These are phyloP conservation scores for Kwoniella newhampshirensis DNA, from an alignment of 768 basidiomycete genomes.

Conservation along the genomic window DNA sequence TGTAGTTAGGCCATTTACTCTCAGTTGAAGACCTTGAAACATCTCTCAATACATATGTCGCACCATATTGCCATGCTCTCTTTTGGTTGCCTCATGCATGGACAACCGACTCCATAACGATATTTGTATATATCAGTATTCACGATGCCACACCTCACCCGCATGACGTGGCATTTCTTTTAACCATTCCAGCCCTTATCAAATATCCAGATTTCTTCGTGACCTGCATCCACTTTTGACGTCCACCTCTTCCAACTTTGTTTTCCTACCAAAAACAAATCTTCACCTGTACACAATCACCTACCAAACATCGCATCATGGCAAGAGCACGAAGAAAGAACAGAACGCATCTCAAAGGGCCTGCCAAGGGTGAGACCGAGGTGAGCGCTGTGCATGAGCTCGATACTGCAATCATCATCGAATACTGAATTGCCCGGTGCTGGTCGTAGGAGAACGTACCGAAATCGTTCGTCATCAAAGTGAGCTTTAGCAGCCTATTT, in stretches of 20 bases:
- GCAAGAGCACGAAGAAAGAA: conserved; percentile 50
- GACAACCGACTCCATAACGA: too few relatives aligned
- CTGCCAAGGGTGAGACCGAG: conserved; percentile 40
- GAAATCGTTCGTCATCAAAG: conserved; percentile 92
- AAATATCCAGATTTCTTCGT: neutral
- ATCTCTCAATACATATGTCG: too few relatives aligned
- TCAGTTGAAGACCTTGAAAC: too few relatives aligned
- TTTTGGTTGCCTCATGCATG: too few relatives aligned
- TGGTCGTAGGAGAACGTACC: conserved; percentile 57
- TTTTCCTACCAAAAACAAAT: conserved; percentile 5
- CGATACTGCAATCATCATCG: neutral
- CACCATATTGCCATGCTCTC: too few relatives aligned
- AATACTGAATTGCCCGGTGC: neutral
- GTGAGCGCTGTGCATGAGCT: conserved; percentile 10
- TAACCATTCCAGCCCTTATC: too few relatives aligned
- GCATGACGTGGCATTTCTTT: too few relatives aligned
- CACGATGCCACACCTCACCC: too few relatives aligned
- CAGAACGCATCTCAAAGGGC: conserved; percentile 51
- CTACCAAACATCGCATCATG: conserved; percentile 26
- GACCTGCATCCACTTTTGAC: conserved; percentile 16
- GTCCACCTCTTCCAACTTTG: conserved; percentile 7
- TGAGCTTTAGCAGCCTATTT: conserved; percentile 18
- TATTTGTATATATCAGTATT: too few relatives aligned
- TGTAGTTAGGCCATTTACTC: too few relatives aligned
- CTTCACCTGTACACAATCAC: neutral